Conservation (phyloP, 176 grass and related monocot genomes). For the Hordeum vulgare region DNA sequence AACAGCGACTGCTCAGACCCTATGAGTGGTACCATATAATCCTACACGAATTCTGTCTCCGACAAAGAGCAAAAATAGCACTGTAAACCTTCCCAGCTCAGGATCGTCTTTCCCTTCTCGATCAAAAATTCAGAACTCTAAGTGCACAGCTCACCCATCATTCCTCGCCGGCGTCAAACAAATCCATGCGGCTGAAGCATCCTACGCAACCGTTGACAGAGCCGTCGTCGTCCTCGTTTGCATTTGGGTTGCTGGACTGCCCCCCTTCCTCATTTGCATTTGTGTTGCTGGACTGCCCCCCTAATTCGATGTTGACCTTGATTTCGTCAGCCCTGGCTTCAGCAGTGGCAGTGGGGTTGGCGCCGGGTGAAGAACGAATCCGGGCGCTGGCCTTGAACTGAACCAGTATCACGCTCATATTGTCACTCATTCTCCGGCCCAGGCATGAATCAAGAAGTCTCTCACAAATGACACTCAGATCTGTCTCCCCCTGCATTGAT, state of each 20-base stretch:
- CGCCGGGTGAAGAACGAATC: background rate
- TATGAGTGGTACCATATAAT: background rate
- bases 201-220: background rate
- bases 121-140: background rate
- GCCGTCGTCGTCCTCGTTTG: background rate
- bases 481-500: background rate
- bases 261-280: too few species aligned
- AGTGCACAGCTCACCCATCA: background rate
- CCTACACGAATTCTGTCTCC: background rate
- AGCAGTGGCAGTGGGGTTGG: background rate
- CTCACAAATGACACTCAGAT: slow-evolving; percentile 1
- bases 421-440: background rate
- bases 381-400: background rate
- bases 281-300: too few species aligned
- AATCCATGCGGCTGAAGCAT: background rate
- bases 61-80: slow-evolving; percentile 8
- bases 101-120: background rate
- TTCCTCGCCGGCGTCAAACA: background rate
- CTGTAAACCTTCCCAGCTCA: background rate
- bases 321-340: too few species aligned
- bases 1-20: background rate
- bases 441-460: background rate
- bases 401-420: slow-evolving; percentile 16
- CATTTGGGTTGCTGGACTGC: too few species aligned
- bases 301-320: too few species aligned